Base-by-base conservation (phyloP, 1,284 basidiomycete genomes). In the Irpex sp. region DNA sequence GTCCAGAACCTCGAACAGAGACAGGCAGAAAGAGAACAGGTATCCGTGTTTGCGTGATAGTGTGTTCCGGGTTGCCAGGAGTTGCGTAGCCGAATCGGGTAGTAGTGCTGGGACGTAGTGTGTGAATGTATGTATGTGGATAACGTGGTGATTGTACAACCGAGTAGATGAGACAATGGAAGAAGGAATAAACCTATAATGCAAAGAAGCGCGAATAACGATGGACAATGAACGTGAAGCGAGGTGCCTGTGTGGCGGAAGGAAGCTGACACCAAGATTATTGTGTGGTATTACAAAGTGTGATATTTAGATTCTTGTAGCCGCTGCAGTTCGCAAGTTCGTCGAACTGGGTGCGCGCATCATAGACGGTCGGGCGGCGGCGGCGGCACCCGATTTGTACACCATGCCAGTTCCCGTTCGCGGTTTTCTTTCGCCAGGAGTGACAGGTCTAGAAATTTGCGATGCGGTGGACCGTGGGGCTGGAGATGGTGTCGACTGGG, bases 351-450 rank as follows among this genome's bases (percentile, higher is more conserved):
- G 72, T 64, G 66, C 66, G 21, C 72, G 67, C 67, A 73, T 60
- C 70, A 73, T 68, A 26, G 64, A 66, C 38, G 70, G 69, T 19
- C 70, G 69, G 9, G 54, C 9, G 9, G 69, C 58, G 55, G 66
- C 63, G 38, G 38, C 60, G 19, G 70, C 63, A 57, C 76, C 78
- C 49, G 75, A 81, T 59, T 82, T 79, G 68, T 89, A 89, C 52
- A 78, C 76, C 88, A 90, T 89, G 40, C 88, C 88, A 7, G 87
- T 88, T 5, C 88, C 88, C 13, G 84, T 89, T 44, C 88, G 74
- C 13, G 87, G 85, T 64, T 77, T 82, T 21, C 80, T 78, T 59
- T 68, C 69, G 36, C 63, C 62, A n/a, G 62, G 64, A 19, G 72
- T 72, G 19, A 69, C 62, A 15, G 69, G 58, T 26, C 70, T 61